Conservation (phyloP, 495 filamentous ascomycete species). For the Hypoxylon fuscum region DNA sequence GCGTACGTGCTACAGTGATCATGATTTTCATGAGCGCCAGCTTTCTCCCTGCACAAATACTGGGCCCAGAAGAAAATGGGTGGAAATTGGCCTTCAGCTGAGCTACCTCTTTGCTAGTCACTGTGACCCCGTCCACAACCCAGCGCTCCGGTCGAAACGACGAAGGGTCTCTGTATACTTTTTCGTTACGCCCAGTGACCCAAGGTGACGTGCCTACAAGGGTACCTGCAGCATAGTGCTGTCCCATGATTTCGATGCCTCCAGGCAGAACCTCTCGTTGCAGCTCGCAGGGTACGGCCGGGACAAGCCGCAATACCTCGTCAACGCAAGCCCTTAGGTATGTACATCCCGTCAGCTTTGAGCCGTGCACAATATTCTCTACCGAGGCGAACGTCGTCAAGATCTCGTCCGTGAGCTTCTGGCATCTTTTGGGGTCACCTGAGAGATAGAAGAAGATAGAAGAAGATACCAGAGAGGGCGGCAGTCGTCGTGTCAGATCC, state of each 20-base stretch:
- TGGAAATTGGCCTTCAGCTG: no score
- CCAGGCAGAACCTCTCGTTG: slow-evolving; percentile 65
- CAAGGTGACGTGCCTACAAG: slow-evolving; percentile 65
- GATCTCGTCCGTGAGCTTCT: slow-evolving; percentile 57
- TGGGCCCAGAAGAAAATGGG: no score
- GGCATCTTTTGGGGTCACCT: slow-evolving; percentile 47
- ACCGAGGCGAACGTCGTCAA: slow-evolving; percentile 51
- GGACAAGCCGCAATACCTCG: slow-evolving; percentile 69
- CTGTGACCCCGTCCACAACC: slow-evolving; percentile 53
- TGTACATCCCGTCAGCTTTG: slow-evolving; percentile 37
- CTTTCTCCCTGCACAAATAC: no score
- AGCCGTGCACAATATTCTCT: slow-evolving; percentile 55
- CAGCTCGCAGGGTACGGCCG: slow-evolving; percentile 61
- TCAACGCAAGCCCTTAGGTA: slow-evolving; percentile 73
- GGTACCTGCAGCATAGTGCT: slow-evolving; percentile 61
- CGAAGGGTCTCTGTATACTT: slow-evolving; percentile 54
- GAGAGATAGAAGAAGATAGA: slow-evolving; percentile 60
- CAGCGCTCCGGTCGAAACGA: slow-evolving; percentile 60
- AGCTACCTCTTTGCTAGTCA: no score
- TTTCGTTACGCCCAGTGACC: slow-evolving; percentile 59
- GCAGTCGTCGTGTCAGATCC: slow-evolving; percentile 54
- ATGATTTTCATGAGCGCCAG: no score
- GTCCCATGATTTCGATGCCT: slow-evolving; percentile 60
- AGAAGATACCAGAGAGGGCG: slow-evolving; percentile 59
- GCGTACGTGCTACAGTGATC: no score